phyloP scores from a whole-genome alignment of 768 basidiomycete species.

The Lactarius deliciosus region DNA sequence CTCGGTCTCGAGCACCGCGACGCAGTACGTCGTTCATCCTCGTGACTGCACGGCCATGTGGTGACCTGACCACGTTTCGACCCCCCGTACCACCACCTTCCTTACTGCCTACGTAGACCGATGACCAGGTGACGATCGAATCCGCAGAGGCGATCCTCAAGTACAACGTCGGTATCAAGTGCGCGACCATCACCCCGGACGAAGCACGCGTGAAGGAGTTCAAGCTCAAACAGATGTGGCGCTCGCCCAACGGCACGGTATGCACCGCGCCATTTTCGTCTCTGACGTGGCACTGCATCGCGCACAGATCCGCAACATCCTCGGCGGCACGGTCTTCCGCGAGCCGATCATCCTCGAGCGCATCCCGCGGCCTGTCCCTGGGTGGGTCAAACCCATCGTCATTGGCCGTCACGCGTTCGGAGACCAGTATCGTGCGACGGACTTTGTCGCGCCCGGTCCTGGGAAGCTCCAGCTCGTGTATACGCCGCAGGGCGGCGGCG shows the following conservation, averaged over 20 bases:
- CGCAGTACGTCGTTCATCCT: constrained; percentile 47
- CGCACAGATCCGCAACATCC: constrained; percentile 87
- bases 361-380: constrained; percentile 92
- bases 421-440: constrained; percentile 96
- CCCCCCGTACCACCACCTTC: not conserved
- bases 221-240: constrained; percentile 99
- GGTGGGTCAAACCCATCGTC: constrained; percentile 95
- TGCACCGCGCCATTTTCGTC: constrained; percentile 33
- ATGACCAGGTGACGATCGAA: constrained; percentile 90
- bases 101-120: constrained; percentile 55
- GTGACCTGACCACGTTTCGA: not conserved
- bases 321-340: constrained; percentile 97
- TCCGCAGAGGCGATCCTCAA: constrained; percentile 93
- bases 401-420: constrained; percentile 98
- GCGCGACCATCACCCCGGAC: constrained; percentile 98
- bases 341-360: constrained; percentile 92
- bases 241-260: constrained; percentile 92
- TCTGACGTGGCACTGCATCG: constrained; percentile 15
- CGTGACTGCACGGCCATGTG: too few species aligned
- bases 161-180: constrained; percentile 97
- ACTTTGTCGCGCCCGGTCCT: constrained; percentile 86
- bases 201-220: constrained; percentile 96
- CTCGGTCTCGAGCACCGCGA: constrained; percentile 94
- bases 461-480: constrained; percentile 94
- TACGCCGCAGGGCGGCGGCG: constrained; percentile 76